Conservation (phyloP, 306 rosid species). For the Cucumis hystrix region DNA sequence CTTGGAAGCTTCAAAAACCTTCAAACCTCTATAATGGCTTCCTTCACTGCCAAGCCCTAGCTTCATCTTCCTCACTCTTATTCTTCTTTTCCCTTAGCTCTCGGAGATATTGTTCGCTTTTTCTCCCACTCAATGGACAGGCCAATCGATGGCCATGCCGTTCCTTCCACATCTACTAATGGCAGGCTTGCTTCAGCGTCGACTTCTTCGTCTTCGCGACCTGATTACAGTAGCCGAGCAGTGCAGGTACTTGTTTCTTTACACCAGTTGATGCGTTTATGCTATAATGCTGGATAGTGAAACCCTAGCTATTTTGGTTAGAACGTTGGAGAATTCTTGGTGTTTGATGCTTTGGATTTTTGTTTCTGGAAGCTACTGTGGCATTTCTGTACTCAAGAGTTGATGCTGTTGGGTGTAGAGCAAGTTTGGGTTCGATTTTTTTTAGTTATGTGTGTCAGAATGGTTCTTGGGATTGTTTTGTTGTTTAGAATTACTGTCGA, state of each 20-base stretch:
- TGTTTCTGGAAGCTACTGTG: not conserved
- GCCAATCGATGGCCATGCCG: slow-evolving; percentile 38
- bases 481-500: not conserved
- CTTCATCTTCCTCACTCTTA: not conserved
- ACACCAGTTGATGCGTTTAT: not conserved
- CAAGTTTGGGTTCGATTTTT: not conserved
- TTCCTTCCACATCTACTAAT: slow-evolving; percentile 29
- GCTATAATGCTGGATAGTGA: not conserved
- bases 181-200: slow-evolving; percentile 25
- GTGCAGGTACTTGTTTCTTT: slow-evolving; percentile 48
- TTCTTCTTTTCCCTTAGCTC: not conserved
- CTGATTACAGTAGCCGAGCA: slow-evolving; percentile 45
- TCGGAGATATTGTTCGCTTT: slow-evolving; percentile 1
- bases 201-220: slow-evolving; percentile 24
- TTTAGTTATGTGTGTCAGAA: not conserved
- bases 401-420: not conserved
- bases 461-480: not conserved
- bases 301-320: not conserved
- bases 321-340: not conserved
- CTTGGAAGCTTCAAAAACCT: slow-evolving; percentile 10
- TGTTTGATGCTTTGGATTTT: not conserved
- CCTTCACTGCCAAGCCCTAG: slow-evolving; percentile 14
- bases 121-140: slow-evolving; percentile 32
- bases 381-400: not conserved
- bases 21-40: slow-evolving; percentile 17